Conservation (phyloP, 2,329 filamentous ascomycete species). For the Orbilia quercus region DNA sequence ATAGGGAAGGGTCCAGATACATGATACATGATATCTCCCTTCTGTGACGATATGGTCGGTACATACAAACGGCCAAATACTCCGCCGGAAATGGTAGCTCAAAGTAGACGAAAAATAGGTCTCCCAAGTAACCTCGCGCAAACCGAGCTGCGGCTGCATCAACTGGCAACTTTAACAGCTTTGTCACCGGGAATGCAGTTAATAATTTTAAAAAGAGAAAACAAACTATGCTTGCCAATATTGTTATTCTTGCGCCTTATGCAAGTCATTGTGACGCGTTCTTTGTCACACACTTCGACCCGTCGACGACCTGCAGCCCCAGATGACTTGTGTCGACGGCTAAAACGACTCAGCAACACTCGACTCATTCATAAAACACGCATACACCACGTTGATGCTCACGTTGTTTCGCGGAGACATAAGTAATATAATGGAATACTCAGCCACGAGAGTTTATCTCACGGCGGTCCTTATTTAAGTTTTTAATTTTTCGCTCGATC, state of each 20-base stretch:
- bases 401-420: too few species aligned
- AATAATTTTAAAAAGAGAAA: not conserved
- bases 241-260: not conserved
- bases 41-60: too few species aligned
- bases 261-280: slow-evolving; percentile 48
- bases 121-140: too few species aligned
- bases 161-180: slow-evolving; percentile 4
- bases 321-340: not conserved
- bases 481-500: too few species aligned
- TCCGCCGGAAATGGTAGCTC: too few species aligned
- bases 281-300: not conserved
- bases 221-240: slow-evolving; percentile 16
- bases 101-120: slow-evolving; percentile 21
- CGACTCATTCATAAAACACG: not conserved
- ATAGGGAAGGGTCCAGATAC: too few species aligned
- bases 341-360: slow-evolving; percentile 14
- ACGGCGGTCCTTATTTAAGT: too few species aligned
- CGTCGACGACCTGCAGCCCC: not conserved
- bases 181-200: slow-evolving; percentile 3
- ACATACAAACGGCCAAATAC: too few species aligned
- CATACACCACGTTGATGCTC: not conserved
- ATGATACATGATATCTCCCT: too few species aligned
- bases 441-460: too few species aligned
- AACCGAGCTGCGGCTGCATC: too few species aligned
- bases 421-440: too few species aligned